A percentile compares a stretch with the other conserved stretches of the same genome.
Conservation (phyloP, 2,329 filamentous ascomycete genomes). For the Clarireedia monteithiana region DNA sequence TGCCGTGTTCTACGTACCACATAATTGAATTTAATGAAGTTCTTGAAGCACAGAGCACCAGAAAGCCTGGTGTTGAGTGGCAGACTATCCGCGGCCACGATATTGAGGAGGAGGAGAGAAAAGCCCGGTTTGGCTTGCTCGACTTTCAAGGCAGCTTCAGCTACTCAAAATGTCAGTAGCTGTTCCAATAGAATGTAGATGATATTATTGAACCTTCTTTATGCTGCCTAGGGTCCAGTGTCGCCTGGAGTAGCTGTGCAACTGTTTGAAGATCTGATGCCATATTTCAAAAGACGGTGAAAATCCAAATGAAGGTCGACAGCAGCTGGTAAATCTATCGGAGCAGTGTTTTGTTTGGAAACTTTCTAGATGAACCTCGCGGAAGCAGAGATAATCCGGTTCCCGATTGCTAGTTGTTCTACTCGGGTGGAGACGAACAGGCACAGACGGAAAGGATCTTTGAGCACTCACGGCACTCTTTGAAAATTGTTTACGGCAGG, state of each 20-base stretch:
- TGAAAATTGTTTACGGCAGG: too few species aligned
- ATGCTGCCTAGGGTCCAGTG: slow-evolving; percentile 78
- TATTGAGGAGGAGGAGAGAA: slow-evolving; percentile 80
- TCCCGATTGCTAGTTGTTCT: not conserved
- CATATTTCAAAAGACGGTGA: slow-evolving; percentile 37
- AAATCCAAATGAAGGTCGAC: slow-evolving; percentile 1
- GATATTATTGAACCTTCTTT: slow-evolving; percentile 64
- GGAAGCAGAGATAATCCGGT: slow-evolving; percentile 6
- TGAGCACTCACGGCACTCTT: too few species aligned
- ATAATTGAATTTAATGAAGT: slow-evolving; percentile 93
- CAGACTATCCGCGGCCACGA: slow-evolving; percentile 69
- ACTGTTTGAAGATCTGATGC: slow-evolving; percentile 54
- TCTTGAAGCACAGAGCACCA: slow-evolving; percentile 93
- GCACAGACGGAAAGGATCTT: not conserved
- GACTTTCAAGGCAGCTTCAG: slow-evolving; percentile 70
- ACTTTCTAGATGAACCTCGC: slow-evolving; percentile 6
- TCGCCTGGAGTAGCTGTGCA: slow-evolving; percentile 82
- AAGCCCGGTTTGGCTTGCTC: slow-evolving; percentile 82
- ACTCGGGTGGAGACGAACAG: not conserved
- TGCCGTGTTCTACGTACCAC: slow-evolving; percentile 46
- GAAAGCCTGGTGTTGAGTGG: slow-evolving; percentile 76
- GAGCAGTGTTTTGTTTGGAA: slow-evolving; percentile 7
- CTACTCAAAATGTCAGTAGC: slow-evolving; percentile 38
- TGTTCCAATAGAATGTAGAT: slow-evolving; percentile 21
- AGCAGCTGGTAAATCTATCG: not conserved